These are phyloP conservation scores for Lodderomyces orthopsilosis DNA, from an alignment of 1,139 yeast genomes.

Conservation along the genomic window DNA sequence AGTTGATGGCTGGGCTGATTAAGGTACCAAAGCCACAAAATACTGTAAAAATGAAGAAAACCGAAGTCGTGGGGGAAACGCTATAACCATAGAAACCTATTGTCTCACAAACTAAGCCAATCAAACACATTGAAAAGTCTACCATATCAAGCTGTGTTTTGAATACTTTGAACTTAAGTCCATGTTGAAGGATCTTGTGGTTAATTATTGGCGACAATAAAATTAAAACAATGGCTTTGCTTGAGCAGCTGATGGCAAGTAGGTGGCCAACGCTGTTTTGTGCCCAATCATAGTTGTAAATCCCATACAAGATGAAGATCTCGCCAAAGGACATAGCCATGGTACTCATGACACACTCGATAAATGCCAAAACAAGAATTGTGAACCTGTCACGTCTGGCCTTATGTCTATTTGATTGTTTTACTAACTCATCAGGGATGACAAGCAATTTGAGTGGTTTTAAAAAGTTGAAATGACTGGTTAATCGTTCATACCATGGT, in stretches of 20 bases:
- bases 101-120: slow-evolving; percentile 36
- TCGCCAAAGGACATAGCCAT: slow-evolving; percentile 42
- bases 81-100: slow-evolving; percentile 37
- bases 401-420: slow-evolving; percentile 14
- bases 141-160: slow-evolving; percentile 48
- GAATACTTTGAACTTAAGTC: slow-evolving; percentile 32
- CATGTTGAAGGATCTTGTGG: slow-evolving; percentile 25
- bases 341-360: slow-evolving; percentile 45
- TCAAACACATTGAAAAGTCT: slow-evolving; percentile 42
- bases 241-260: slow-evolving; percentile 52
- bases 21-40: slow-evolving; percentile 50
- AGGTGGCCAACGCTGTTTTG: slow-evolving; percentile 59
- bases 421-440: slow-evolving; percentile 38
- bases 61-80: slow-evolving; percentile 17
- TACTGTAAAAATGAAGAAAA: slow-evolving; percentile 21
- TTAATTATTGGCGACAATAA: slow-evolving; percentile 34
- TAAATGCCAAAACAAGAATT: slow-evolving; percentile 43
- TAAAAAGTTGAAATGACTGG: slow-evolving; percentile 24
- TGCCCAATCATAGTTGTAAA: slow-evolving; percentile 57
- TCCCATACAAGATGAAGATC: slow-evolving; percentile 54
- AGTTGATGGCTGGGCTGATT: slow-evolving; percentile 32
- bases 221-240: slow-evolving; percentile 35
- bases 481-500: slow-evolving; percentile 4
- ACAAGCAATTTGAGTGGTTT: slow-evolving; percentile 46
- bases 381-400: slow-evolving; percentile 23